These are phyloP conservation scores for Wickerhamomyces rabaulensis DNA, from an alignment of 805 yeast genomes.

Conservation along the genomic window DNA sequence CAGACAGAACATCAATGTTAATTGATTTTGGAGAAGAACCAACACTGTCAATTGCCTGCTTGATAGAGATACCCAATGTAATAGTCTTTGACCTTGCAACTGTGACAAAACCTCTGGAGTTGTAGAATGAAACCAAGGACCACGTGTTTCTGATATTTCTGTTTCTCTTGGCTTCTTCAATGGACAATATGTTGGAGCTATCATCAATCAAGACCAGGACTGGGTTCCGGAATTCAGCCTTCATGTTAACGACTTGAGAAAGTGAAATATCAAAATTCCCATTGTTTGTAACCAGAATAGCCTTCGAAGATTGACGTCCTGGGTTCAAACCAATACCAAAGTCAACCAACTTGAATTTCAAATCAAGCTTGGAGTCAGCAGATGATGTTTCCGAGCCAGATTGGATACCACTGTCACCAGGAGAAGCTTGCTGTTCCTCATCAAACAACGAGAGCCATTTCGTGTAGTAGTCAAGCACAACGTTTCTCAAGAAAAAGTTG, in stretches of 20 bases:
- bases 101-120: conserved; percentile 45
- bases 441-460: conserved; percentile 48
- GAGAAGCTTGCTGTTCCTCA: conserved; percentile 4
- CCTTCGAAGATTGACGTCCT: conserved; percentile 49
- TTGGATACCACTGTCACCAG: conserved; percentile 4
- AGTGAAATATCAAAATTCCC: conserved; percentile 49
- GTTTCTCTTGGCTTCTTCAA: conserved; percentile 23
- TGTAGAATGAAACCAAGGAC: conserved; percentile 37
- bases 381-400: conserved; percentile 7
- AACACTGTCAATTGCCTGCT: conserved; percentile 26
- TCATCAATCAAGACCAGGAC: conserved; percentile 65
- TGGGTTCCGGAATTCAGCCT: conserved; percentile 44
- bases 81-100: conserved; percentile 42
- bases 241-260: conserved; percentile 28
- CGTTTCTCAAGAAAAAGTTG: conserved; percentile 42
- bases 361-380: conserved; percentile 7
- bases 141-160: conserved; percentile 25
- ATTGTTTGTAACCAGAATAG: conserved; percentile 43
- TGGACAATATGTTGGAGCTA: conserved; percentile 27
- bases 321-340: conserved; percentile 63
- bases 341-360: conserved; percentile 34
- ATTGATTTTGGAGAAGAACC: conserved; percentile 16
- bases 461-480: conserved; percentile 53
- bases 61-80: conserved; percentile 7
- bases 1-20: conserved; percentile 44